These are phyloP conservation scores for Bretschneidera sinensis DNA, from an alignment of 345 rosid genomes.

Conservation along the genomic window DNA sequence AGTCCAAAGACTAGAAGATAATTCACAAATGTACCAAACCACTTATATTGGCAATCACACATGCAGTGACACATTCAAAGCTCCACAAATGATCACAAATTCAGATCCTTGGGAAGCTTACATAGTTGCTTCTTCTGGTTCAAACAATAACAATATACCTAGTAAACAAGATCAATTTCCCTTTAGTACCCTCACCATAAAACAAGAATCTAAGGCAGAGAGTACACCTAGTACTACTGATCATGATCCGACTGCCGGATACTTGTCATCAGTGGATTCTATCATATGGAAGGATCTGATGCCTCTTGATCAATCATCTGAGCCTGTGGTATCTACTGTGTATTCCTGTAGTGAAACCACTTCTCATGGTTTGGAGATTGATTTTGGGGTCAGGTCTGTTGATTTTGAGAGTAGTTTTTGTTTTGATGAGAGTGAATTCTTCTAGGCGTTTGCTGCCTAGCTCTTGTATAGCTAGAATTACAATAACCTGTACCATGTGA, in stretches of 20 bases:
- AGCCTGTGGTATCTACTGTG: not conserved
- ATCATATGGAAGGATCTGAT: constrained; percentile 28
- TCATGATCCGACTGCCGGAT: not conserved
- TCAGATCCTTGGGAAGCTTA: constrained; percentile 12
- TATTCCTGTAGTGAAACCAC: constrained; percentile 4
- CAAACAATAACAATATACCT: constrained; percentile 9
- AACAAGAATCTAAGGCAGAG: constrained; percentile 23
- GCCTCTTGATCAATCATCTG: constrained; percentile 12
- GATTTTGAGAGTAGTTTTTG: not conserved
- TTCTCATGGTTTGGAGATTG: not conserved
- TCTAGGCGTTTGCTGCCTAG: not conserved
- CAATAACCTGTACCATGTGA: too few species aligned
- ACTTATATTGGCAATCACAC: constrained; percentile 64
- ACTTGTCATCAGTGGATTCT: constrained; percentile 11
- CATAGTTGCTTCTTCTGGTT: not conserved
- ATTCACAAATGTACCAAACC: constrained; percentile 39
- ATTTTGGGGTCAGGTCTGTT: not conserved
- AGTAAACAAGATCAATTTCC: not conserved
- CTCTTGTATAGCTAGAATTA: too few species aligned
- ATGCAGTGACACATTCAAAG: constrained; percentile 27
- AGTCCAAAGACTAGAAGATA: constrained; percentile 58
- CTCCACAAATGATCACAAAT: constrained; percentile 18
- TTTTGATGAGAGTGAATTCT: constrained; percentile 15
- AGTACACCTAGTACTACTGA: not conserved
- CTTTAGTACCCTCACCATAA: not conserved